A percentile compares a stretch with the other conserved stretches of the same genome.
Evolutionary conservation across 441 rosid genomes (phyloP).

Genomic region (Raphanus hybrid): DNA sequence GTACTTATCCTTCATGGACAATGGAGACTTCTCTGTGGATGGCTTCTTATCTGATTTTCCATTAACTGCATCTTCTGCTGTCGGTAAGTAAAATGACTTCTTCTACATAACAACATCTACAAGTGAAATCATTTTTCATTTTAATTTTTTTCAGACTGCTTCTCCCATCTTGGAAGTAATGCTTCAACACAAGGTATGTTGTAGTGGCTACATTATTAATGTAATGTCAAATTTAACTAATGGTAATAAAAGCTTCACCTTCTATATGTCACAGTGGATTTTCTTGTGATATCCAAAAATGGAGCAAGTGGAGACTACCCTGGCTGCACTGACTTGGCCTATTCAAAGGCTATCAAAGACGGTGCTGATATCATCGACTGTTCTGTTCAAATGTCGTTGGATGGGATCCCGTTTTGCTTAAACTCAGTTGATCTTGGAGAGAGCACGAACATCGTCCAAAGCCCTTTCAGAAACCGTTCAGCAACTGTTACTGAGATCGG

Average conservation of each 20-base stretch:
- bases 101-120: constrained; percentile 15
- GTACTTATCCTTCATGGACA: constrained; percentile 67
- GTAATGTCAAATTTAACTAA: constrained; percentile 9
- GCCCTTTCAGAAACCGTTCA: constrained; percentile 46
- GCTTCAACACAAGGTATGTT: constrained; percentile 61
- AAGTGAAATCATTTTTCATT: neutral
- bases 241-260: neutral
- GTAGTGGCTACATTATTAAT: neutral
- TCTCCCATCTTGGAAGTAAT: constrained; percentile 61
- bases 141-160: constrained; percentile 69
- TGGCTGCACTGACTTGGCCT: constrained; percentile 74
- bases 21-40: constrained; percentile 86
- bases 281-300: constrained; percentile 60
- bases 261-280: constrained; percentile 42
- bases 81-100: constrained; percentile 50
- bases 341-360: constrained; percentile 64
- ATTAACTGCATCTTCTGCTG: constrained; percentile 72
- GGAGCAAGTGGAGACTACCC: constrained; percentile 93
- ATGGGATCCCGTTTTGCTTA: constrained; percentile 67
- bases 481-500: constrained; percentile 49
- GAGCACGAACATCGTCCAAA: constrained; percentile 50
- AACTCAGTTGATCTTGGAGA: constrained; percentile 61
- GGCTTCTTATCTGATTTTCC: constrained; percentile 94
- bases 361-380: constrained; percentile 79
- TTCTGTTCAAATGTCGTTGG: constrained; percentile 76